Evolutionary conservation across 2,329 filamentous ascomycete species (phyloP).

Genomic region (Diplocarpon mali): DNA sequence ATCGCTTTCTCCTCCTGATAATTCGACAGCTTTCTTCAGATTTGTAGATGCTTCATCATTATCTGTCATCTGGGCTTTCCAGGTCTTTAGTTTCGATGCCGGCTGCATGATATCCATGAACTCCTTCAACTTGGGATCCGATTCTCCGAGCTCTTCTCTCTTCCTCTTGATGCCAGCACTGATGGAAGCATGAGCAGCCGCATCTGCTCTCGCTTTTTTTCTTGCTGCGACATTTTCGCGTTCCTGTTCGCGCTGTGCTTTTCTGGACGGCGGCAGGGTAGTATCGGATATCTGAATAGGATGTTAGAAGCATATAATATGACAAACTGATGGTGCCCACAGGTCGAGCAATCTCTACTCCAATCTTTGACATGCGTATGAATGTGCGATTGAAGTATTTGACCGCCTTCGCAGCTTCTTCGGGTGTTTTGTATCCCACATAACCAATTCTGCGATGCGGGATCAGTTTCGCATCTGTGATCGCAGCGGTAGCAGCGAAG

Average conservation of each 20-base stretch:
- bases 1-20: slow-evolving; percentile 51
- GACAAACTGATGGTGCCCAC: slow-evolving; percentile 36
- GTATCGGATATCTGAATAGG: slow-evolving; percentile 27
- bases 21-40: slow-evolving; percentile 30
- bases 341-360: slow-evolving; percentile 76
- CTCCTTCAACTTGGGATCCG: slow-evolving; percentile 75
- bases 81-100: slow-evolving; percentile 51
- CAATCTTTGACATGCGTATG: slow-evolving; percentile 90
- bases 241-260: slow-evolving; percentile 28
- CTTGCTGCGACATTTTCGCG: slow-evolving; percentile 20
- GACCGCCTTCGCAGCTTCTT: slow-evolving; percentile 72
- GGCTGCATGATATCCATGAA: slow-evolving; percentile 75
- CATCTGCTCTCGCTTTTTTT: slow-evolving; percentile 14
- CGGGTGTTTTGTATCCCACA: slow-evolving; percentile 77
- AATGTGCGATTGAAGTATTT: slow-evolving; percentile 94
- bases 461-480: slow-evolving; percentile 90
- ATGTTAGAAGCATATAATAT: slow-evolving; percentile 7
- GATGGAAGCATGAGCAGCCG: slow-evolving; percentile 27
- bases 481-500: slow-evolving; percentile 63
- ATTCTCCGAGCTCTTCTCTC: slow-evolving; percentile 43
- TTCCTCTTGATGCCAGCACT: slow-evolving; percentile 50
- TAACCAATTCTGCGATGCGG: slow-evolving; percentile 86
- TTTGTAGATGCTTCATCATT: slow-evolving; percentile 32
- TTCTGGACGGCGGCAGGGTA: slow-evolving; percentile 29
- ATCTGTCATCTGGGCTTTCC: slow-evolving; percentile 41